These are phyloP conservation scores for Rhodosporidiobolus sp. DNA, from an alignment of 768 basidiomycete species.

Conservation along the genomic window DNA sequence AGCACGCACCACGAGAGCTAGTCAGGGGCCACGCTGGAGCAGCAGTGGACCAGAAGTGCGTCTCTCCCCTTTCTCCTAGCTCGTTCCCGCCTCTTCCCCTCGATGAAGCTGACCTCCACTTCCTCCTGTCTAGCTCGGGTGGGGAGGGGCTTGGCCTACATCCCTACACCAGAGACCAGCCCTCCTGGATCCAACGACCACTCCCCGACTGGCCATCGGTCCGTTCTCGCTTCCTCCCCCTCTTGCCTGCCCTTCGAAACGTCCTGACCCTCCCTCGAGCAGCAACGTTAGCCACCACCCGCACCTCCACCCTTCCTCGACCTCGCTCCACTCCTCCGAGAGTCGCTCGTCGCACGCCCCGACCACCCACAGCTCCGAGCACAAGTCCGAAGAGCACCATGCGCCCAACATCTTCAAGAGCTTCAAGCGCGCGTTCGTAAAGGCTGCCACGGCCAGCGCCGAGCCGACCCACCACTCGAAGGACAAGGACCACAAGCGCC, in stretches of 20 bases:
- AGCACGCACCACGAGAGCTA: too few species aligned
- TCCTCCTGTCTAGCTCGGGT: conserved; percentile 9
- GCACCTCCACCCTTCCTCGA: background rate
- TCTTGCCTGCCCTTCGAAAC: background rate
- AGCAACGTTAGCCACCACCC: conserved; percentile 6
- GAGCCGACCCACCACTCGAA: conserved; percentile 35
- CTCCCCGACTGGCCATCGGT: background rate
- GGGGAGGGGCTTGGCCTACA: conserved; percentile 24
- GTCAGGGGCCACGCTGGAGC: conserved; percentile 9
- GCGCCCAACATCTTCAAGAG: conserved; percentile 21
- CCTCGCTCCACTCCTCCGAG: background rate
- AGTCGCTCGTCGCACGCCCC: background rate
- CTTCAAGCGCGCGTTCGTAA: conserved; percentile 18
- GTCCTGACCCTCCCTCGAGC: background rate
- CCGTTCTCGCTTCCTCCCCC: background rate
- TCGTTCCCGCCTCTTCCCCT: background rate
- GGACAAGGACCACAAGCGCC: background rate
- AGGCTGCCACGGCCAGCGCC: conserved; percentile 12
- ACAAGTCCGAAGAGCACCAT: background rate
- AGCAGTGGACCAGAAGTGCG: conserved; percentile 15
- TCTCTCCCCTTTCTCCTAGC: background rate
- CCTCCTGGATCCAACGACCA: background rate
- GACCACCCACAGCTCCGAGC: background rate
- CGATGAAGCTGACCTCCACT: background rate
- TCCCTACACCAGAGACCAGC: background rate